phyloP scores from a whole-genome alignment of 2,329 filamentous ascomycete genomes.

The Drechslerella dactyloides region DNA sequence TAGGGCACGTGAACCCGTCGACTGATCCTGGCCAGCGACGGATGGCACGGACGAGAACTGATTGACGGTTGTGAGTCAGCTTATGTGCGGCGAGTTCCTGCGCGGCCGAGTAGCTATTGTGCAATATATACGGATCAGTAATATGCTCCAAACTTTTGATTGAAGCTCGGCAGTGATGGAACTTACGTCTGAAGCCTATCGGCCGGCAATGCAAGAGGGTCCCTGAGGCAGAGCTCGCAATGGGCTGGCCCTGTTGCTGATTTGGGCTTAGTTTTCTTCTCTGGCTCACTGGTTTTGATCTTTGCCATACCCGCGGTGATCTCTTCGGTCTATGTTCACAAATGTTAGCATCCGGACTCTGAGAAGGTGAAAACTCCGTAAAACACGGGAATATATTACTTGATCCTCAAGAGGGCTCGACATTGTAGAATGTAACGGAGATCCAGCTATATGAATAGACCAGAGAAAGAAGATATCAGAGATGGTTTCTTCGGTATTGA shows the following conservation, averaged over 20 bases:
- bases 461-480: too few relatives aligned
- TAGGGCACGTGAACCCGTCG: slow-evolving; percentile 22
- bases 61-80: slow-evolving; percentile 20
- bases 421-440: too few relatives aligned
- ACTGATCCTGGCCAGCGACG: slow-evolving; percentile 28
- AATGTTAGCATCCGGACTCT: too few relatives aligned
- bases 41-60: slow-evolving; percentile 20
- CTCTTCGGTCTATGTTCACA: too few relatives aligned
- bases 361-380: too few relatives aligned
- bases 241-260: too few relatives aligned
- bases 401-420: too few relatives aligned
- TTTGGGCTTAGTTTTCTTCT: not conserved
- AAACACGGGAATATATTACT: too few relatives aligned
- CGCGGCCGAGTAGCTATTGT: slow-evolving; percentile 4
- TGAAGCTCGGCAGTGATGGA: not conserved
- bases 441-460: too few relatives aligned
- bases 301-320: too few relatives aligned
- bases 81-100: slow-evolving; percentile 27
- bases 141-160: not conserved
- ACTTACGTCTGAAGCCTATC: not conserved
- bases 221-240: not conserved
- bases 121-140: not conserved
- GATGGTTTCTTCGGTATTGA: too few relatives aligned
- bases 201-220: not conserved
- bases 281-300: not conserved